Base-by-base conservation (phyloP, 2,329 filamentous ascomycete species). In the Mycosphaerella arachidis region DNA sequence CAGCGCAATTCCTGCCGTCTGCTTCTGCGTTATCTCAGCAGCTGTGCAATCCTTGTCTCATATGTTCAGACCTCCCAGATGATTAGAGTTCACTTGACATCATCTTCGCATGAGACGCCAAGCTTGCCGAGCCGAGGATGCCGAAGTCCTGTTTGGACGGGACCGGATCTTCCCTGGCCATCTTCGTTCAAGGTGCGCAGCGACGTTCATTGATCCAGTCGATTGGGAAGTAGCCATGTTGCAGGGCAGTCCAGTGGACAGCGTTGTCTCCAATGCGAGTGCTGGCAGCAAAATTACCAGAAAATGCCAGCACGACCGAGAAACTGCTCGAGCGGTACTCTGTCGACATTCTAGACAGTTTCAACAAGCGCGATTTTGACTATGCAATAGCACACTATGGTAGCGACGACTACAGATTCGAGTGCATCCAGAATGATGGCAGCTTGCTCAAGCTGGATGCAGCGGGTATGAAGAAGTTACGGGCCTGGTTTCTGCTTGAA, bases 241-340 rank as follows among this genome's bases (percentile, higher is more conserved):
- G 40, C 40, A 43, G 8, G 40, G 40, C 13, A 43, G 40, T 43
- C 40, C 40, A 18, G 40, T 43, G 40, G 40, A 43, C 40, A 43
- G 40, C n/a, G 40, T 43, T 8, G 18, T 18, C 2, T n/a, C 40
- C 40, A 43, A 43, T n/a, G 18, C 40, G 5, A 43, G 40, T 16
- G 40, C 40, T n/a, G 40, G 40, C 40, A 43, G 40, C 40, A 43
- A 43, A 43, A 18, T 16, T 43, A 7, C 40, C 40, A 4, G 46
- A 29, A 4, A 29, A 50, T 9, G 16, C 20, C 20, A 29, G 20
- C 29, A 50, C 12, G 8, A 29, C 46, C 24, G 29, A 50, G 29
- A 50, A 12, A 29, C 53, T 46, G 37, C 37, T 43, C 35, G 29
- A 55, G 24, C 12, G 62, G 50, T 27, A 61, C 60, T 31, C 54